phyloP scores from a whole-genome alignment of 140 eudicot species.

The Anethum foeniculum region DNA sequence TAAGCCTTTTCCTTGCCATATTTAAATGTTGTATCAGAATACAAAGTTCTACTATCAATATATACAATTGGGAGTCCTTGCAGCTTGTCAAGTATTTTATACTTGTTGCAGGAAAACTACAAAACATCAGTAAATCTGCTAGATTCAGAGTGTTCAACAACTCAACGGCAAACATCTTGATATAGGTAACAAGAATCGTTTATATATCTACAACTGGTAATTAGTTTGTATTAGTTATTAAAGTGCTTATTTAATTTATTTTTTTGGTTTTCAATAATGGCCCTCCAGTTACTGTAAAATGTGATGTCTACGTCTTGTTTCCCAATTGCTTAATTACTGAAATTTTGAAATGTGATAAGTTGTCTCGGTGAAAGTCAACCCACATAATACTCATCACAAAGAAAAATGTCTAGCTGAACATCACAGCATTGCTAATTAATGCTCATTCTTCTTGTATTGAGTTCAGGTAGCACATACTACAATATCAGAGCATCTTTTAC shows the following conservation, averaged over 20 bases:
- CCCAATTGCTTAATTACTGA: not conserved
- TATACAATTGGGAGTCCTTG: not conserved
- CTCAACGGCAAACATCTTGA: slow-evolving; percentile 31
- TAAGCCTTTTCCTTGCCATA: not conserved
- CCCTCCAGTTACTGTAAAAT: too few species aligned
- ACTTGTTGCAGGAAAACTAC: slow-evolving; percentile 24
- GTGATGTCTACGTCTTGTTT: not conserved
- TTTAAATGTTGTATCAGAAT: not conserved
- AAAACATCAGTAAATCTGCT: slow-evolving; percentile 23
- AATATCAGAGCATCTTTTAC: too few species aligned
- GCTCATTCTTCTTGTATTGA: too few species aligned
- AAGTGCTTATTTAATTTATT: not conserved
- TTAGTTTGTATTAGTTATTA: not conserved
- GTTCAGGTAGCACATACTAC: too few species aligned
- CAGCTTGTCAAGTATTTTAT: not conserved
- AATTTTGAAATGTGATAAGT: not conserved
- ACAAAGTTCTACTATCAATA: not conserved
- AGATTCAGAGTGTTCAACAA: slow-evolving; percentile 46
- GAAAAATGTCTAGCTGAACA: not conserved
- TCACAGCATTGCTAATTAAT: too few species aligned
- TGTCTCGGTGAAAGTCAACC: not conserved
- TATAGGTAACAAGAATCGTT: not conserved
- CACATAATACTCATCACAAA: not conserved
- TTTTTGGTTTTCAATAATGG: not conserved
- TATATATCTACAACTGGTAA: not conserved